These are phyloP conservation scores for Boechera divaricarpa DNA, from an alignment of 345 rosid species.

Conservation along the genomic window DNA sequence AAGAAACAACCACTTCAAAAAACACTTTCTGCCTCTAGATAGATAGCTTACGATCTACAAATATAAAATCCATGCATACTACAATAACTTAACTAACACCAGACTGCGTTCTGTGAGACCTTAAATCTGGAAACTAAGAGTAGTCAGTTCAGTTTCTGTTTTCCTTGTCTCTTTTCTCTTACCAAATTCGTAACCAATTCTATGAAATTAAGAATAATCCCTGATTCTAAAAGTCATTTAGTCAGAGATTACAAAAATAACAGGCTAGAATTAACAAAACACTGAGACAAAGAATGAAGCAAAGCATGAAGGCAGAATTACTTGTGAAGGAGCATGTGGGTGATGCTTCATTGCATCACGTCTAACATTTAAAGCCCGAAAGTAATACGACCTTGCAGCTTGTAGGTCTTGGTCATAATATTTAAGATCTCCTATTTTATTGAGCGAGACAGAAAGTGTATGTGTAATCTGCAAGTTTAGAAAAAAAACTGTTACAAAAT, in stretches of 20 bases:
- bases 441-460: constrained; percentile 94
- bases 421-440: constrained; percentile 95
- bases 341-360: constrained; percentile 69
- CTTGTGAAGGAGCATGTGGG: constrained; percentile 77
- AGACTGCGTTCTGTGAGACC: neutral
- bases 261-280: neutral
- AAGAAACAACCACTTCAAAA: neutral
- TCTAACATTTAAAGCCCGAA: constrained; percentile 75
- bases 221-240: too few species aligned
- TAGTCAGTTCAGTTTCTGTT: neutral
- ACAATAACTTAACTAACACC: constrained; percentile 8
- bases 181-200: too few species aligned
- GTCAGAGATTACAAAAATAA: too few species aligned
- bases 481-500: constrained; percentile 23
- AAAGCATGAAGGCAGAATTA: constrained; percentile 41
- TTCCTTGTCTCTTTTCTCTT: too few species aligned
- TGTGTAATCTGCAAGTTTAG: constrained; percentile 66
- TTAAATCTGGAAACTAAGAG: constrained; percentile 14
- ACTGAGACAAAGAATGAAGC: neutral
- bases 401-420: constrained; percentile 83
- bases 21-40: neutral
- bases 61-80: constrained; percentile 3
- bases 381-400: constrained; percentile 82
- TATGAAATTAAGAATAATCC: too few species aligned
- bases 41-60: neutral